phyloP scores from a whole-genome alignment of 768 basidiomycete species.

The Rhodosporidiobolus odoratus region DNA sequence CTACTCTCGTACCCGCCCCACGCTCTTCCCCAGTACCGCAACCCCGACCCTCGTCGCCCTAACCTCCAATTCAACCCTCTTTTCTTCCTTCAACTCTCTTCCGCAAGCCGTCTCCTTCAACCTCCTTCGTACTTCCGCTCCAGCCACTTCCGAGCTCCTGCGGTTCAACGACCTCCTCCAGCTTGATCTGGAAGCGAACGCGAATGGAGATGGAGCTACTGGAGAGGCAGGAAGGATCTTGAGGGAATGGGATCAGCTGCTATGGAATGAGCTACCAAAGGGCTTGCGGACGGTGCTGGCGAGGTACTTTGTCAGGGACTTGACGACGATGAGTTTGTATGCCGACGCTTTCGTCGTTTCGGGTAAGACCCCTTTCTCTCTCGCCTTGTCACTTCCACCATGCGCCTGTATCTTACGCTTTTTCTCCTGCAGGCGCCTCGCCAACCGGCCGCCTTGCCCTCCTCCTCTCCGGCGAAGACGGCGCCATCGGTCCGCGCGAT shows the following conservation, averaged over 20 bases:
- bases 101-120: background rate
- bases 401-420: background rate
- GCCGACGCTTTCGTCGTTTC: constrained; percentile 37
- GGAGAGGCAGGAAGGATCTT: background rate
- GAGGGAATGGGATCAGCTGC: constrained; percentile 7
- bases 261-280: constrained; percentile 26
- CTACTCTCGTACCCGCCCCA: constrained; percentile 31
- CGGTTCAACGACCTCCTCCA: background rate
- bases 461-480: constrained; percentile 26
- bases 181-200: background rate
- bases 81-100: background rate
- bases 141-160: constrained; percentile 18
- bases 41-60: constrained; percentile 25
- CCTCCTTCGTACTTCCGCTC: constrained; percentile 2
- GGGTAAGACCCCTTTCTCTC: constrained; percentile 11
- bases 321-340: constrained; percentile 10
- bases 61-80: constrained; percentile 6
- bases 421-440: background rate
- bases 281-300: constrained; percentile 18
- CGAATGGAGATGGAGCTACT: background rate
- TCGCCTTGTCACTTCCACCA: background rate
- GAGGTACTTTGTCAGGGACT: constrained; percentile 28
- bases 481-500: constrained; percentile 33
- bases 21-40: constrained; percentile 22
- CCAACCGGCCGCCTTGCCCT: constrained; percentile 30